These are phyloP conservation scores for Blastobotrys terrestris DNA, from an alignment of 805 yeast genomes.

Conservation along the genomic window DNA sequence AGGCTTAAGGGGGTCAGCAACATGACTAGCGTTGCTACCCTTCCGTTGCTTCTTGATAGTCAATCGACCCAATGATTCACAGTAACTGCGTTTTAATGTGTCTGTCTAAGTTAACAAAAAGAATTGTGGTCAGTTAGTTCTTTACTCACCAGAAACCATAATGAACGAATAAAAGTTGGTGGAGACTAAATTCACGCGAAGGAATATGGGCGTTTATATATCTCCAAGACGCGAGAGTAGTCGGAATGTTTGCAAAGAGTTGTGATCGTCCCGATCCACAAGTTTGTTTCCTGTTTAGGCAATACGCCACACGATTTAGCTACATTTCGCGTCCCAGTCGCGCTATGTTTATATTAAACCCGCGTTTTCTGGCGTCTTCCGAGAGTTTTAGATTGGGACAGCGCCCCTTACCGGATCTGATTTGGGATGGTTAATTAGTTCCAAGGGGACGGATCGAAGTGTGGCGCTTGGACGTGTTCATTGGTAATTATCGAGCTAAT, in stretches of 20 bases:
- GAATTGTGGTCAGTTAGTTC: background rate
- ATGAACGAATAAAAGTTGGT: background rate
- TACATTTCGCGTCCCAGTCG: background rate
- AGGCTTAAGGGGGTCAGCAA: background rate
- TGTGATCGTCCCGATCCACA: background rate
- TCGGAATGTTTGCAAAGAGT: background rate
- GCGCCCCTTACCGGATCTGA: background rate
- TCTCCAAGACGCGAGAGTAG: background rate
- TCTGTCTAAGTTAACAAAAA: background rate
- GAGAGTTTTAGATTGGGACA: background rate
- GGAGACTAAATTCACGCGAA: background rate
- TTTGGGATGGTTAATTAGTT: background rate
- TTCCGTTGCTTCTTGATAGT: background rate
- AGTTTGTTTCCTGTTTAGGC: background rate
- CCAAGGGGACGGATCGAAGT: background rate
- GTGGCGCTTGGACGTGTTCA: background rate
- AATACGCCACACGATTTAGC: background rate
- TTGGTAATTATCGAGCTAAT: background rate
- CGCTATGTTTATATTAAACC: background rate
- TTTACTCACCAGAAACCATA: background rate
- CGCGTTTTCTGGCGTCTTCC: background rate
- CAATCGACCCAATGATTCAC: background rate
- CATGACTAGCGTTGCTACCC: background rate
- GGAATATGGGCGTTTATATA: background rate
- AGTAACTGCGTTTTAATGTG: background rate